Conservation (phyloP, 1,284 basidiomycete genomes). For the Peniophora sp. region DNA sequence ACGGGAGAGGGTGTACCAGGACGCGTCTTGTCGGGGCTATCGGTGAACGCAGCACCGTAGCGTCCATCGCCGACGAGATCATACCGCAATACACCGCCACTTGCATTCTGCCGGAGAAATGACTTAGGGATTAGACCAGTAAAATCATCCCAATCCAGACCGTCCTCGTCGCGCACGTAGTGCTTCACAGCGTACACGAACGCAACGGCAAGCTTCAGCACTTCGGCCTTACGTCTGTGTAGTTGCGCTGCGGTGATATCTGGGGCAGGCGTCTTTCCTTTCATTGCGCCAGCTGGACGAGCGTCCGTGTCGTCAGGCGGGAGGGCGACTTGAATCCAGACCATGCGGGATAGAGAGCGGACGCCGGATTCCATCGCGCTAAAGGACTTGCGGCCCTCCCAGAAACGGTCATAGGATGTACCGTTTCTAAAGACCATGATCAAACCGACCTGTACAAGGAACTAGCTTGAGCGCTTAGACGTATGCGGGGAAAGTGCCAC, state of each 20-base stretch:
- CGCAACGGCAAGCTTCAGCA: slow-evolving; percentile 59
- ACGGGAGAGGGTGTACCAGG: slow-evolving; percentile 6
- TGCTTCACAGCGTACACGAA: slow-evolving; percentile 71
- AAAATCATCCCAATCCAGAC: slow-evolving; percentile 60
- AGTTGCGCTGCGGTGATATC: slow-evolving; percentile 49
- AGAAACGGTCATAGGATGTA: slow-evolving; percentile 75
- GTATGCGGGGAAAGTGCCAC: slow-evolving; percentile 11
- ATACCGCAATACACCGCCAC: not conserved
- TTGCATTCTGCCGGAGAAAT: slow-evolving; percentile 28
- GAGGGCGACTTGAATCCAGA: slow-evolving; percentile 76
- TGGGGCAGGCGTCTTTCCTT: slow-evolving; percentile 41
- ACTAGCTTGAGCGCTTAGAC: slow-evolving; percentile 5
- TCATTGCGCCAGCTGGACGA: slow-evolving; percentile 20
- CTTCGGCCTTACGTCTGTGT: slow-evolving; percentile 62
- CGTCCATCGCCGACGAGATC: slow-evolving; percentile 11
- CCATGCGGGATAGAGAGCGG: slow-evolving; percentile 53
- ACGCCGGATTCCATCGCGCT: slow-evolving; percentile 44
- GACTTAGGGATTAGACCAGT: slow-evolving; percentile 54
- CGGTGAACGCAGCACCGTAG: slow-evolving; percentile 24
- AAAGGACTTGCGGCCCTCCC: slow-evolving; percentile 84
- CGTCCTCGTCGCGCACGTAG: slow-evolving; percentile 72
- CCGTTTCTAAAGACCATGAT: slow-evolving; percentile 73
- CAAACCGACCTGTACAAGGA: slow-evolving; percentile 48
- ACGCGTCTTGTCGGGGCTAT: slow-evolving; percentile 12
- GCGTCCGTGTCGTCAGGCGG: slow-evolving; percentile 43